These are phyloP conservation scores for Yamadazyma philogaea DNA, from an alignment of 805 yeast species.

Conservation along the genomic window DNA sequence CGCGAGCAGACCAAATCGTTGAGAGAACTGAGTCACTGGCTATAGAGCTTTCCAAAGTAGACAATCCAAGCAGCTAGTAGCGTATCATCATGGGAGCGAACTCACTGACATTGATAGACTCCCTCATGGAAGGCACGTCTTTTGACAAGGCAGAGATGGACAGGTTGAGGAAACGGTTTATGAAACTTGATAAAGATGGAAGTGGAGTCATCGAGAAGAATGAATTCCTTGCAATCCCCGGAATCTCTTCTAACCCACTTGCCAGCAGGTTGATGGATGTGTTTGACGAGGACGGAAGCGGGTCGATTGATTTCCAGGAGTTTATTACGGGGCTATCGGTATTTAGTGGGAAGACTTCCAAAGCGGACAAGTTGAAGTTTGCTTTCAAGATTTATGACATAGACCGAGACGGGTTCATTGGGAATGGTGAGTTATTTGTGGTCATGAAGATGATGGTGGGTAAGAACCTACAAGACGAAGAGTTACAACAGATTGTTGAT, in stretches of 20 bases:
- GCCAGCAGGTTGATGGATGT: constrained; percentile 90
- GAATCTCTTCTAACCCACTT: constrained; percentile 84
- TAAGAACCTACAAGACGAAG: constrained; percentile 76
- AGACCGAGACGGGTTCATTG: constrained; percentile 90
- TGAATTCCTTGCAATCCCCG: constrained; percentile 91
- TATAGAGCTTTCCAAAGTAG: background rate
- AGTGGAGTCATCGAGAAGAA: constrained; percentile 88
- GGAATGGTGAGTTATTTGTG: constrained; percentile 90
- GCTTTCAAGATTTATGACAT: constrained; percentile 94
- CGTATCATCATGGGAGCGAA: constrained; percentile 51
- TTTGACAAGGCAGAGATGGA: constrained; percentile 91
- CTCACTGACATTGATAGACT: constrained; percentile 60
- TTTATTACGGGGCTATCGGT: constrained; percentile 84
- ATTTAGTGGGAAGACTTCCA: constrained; percentile 78
- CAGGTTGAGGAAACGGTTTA: constrained; percentile 84
- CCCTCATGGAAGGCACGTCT: constrained; percentile 75
- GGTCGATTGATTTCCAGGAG: constrained; percentile 93
- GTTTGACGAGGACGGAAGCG: constrained; percentile 89
- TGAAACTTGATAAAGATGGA: constrained; percentile 91
- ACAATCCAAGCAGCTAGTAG: background rate
- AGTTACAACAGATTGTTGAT: constrained; percentile 95
- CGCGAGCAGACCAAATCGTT: background rate
- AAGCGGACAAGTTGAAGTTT: constrained; percentile 78
- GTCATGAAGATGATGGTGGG: constrained; percentile 98
- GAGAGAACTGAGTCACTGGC: background rate